Evolutionary conservation across 169 alveolate genomes (phyloP), one percentile per base, ranked within the genome.

Genomic region (Plasmodium relictum): DNA sequence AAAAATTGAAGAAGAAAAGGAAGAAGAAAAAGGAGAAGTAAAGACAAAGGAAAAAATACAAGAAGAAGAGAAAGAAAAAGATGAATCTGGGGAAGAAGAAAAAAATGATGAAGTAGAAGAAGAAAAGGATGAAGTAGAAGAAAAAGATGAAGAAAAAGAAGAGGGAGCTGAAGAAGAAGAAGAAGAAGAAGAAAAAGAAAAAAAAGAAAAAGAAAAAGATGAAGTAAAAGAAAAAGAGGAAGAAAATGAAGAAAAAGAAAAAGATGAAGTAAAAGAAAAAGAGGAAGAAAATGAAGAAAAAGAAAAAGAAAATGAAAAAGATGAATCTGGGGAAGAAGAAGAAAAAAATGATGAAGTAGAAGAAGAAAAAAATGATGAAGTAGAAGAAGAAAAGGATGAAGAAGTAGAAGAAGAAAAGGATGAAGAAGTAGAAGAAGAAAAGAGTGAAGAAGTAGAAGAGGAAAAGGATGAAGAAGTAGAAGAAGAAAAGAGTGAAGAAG

Each of bases 251-350:
- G 65, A 69, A 12, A 39, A 52, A 0, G 62, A 69, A 24, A 12
- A 45, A 18, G 78, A 0, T 10, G 42, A 22, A 14, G 63, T 65
- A 39, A 50, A 20, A 24, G n/a, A 0, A 63, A 52, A 66, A 10
- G 91, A 88, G 1, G 74, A 65, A 4, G 45, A 48, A 8, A 87
- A 86, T 16, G 88, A 89, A 73, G 93, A 45, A 22, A 22, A 16
- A 26, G 37, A 41, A n/a, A n/a, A 22, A 58, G 83, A n/a, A n/a
- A n/a, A n/a, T n/a, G n/a, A n/a, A n/a, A n/a, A 16, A 45, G 65
- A 14, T 12, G 66, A 2, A 31, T 16, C 14, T 4, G 37, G 1
- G 3, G 61, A 6, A 41, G 31, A 69, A 2, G 24, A 7, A n/a
- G 62, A 22, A 7, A 18, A 16, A 14, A 22, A 26, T 0, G 10